phyloP scores from a whole-genome alignment of 306 rosid species.

The Cicer yamashitae region DNA sequence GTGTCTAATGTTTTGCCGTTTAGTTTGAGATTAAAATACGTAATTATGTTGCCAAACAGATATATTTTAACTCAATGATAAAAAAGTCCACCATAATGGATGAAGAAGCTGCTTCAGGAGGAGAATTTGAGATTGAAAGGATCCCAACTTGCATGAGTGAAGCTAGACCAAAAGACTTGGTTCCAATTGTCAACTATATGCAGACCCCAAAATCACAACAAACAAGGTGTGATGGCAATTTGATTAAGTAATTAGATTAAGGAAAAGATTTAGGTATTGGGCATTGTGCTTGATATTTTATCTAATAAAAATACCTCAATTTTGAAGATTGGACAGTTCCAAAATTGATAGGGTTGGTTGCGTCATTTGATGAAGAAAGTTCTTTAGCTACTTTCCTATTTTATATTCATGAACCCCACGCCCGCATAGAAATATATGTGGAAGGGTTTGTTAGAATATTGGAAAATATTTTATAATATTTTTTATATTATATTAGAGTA shows the following conservation, averaged over 20 bases:
- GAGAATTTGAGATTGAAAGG: constrained; percentile 85
- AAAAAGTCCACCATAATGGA: constrained; percentile 58
- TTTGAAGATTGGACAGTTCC: not conserved
- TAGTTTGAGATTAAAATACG: constrained; percentile 33
- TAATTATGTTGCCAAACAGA: constrained; percentile 56
- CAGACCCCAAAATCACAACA: constrained; percentile 59
- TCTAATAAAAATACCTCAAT: not conserved
- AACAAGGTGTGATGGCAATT: constrained; percentile 60
- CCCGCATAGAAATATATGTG: too few species aligned
- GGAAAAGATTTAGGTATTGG: not conserved
- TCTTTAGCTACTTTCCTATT: not conserved
- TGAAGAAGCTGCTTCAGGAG: constrained; percentile 57
- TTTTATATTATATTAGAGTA: too few species aligned
- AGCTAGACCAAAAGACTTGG: constrained; percentile 76
- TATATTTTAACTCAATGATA: constrained; percentile 75
- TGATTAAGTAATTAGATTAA: constrained; percentile 15
- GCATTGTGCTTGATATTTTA: constrained; percentile 4
- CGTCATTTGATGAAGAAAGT: constrained; percentile 19
- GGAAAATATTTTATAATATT: too few species aligned
- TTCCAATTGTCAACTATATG: constrained; percentile 78
- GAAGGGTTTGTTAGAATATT: too few species aligned
- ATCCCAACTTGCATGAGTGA: constrained; percentile 70
- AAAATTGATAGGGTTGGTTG: not conserved
- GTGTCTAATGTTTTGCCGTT: constrained; percentile 7
- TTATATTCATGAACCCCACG: not conserved